These are phyloP conservation scores for Exophiala calicioides DNA, from an alignment of 2,329 filamentous ascomycete species.

Conservation along the genomic window DNA sequence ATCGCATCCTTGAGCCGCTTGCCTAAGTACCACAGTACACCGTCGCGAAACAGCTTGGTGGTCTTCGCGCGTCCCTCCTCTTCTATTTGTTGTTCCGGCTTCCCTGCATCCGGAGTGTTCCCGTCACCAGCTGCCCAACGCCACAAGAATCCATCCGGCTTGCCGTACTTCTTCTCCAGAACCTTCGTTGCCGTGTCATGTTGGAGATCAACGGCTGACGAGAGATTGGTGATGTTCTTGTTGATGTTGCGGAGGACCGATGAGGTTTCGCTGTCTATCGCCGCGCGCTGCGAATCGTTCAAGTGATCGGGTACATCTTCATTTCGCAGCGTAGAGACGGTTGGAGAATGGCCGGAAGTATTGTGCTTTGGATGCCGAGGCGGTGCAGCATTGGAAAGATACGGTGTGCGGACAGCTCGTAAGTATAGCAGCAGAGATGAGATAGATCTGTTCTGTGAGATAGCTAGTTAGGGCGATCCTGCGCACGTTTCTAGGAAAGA, in stretches of 20 bases:
- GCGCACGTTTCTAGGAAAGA: conserved; percentile 8
- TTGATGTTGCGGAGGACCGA: conserved; percentile 82
- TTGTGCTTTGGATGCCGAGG: conserved; percentile 40
- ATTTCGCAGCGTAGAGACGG: conserved; percentile 39
- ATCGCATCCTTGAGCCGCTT: conserved; percentile 74
- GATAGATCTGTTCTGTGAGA: conserved; percentile 76
- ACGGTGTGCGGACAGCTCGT: conserved; percentile 79
- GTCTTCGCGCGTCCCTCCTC: conserved; percentile 72
- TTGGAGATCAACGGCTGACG: conserved; percentile 78
- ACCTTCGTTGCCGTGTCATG: conserved; percentile 72
- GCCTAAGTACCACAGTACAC: conserved; percentile 79
- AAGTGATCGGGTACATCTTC: conserved; percentile 55
- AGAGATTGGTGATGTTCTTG: conserved; percentile 73
- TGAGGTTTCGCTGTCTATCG: conserved; percentile 85
- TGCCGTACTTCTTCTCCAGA: conserved; percentile 69
- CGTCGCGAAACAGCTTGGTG: conserved; percentile 72
- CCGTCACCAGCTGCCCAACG: conserved; percentile 62
- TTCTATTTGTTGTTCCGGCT: conserved; percentile 65
- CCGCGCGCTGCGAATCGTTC: conserved; percentile 78
- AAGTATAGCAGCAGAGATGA: conserved; percentile 77
- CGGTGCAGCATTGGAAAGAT: conserved; percentile 73
- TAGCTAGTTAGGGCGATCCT: conserved; percentile 31
- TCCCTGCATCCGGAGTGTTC: conserved; percentile 48
- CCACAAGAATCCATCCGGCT: conserved; percentile 59
- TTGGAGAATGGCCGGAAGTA: conserved; percentile 34